phyloP scores from a whole-genome alignment of 2,329 filamentous ascomycete genomes.

The Piedraia hortae region DNA sequence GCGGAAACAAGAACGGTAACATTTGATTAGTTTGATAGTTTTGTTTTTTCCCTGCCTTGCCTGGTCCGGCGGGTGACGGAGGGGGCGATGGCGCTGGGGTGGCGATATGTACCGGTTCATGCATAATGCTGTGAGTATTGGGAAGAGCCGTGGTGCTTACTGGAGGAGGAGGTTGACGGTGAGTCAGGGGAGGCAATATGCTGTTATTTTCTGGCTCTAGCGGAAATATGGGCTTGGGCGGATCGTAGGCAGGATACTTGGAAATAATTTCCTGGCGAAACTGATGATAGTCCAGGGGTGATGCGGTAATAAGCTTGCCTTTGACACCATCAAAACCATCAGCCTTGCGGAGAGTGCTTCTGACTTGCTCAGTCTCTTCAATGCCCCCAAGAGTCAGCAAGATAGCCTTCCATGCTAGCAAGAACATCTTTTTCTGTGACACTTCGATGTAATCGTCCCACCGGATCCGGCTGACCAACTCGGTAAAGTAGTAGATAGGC shows the following conservation, averaged over 20 bases:
- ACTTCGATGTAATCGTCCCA: constrained; percentile 31
- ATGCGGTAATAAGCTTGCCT: constrained; percentile 40
- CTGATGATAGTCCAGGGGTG: constrained; percentile 80
- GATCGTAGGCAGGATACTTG: constrained; percentile 90
- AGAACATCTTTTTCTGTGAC: constrained; percentile 25
- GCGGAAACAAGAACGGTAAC: constrained; percentile 92
- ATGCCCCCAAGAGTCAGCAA: constrained; percentile 64
- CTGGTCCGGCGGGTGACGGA: constrained; percentile 56
- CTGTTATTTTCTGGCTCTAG: constrained; percentile 78
- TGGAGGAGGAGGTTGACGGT: no score
- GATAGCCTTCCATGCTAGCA: constrained; percentile 79
- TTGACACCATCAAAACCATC: constrained; percentile 3
- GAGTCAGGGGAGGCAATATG: constrained; percentile 59
- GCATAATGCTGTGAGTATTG: constrained; percentile 47
- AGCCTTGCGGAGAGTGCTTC: constrained; percentile 37
- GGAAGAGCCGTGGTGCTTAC: constrained; percentile 18
- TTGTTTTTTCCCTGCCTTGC: constrained; percentile 91
- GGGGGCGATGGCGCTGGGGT: constrained; percentile 89
- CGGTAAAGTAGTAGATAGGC: constrained; percentile 44
- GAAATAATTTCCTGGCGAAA: constrained; percentile 93
- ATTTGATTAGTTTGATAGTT: constrained; percentile 99
- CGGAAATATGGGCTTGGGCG: constrained; percentile 55
- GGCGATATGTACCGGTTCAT: constrained; percentile 95
- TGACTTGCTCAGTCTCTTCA: constrained; percentile 43
- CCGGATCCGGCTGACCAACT: constrained; percentile 25